A percentile compares a stretch with the other conserved stretches of the same genome.
Evolutionary conservation across 2,329 filamentous ascomycete genomes (phyloP).

Genomic region (Curvularia sp.): DNA sequence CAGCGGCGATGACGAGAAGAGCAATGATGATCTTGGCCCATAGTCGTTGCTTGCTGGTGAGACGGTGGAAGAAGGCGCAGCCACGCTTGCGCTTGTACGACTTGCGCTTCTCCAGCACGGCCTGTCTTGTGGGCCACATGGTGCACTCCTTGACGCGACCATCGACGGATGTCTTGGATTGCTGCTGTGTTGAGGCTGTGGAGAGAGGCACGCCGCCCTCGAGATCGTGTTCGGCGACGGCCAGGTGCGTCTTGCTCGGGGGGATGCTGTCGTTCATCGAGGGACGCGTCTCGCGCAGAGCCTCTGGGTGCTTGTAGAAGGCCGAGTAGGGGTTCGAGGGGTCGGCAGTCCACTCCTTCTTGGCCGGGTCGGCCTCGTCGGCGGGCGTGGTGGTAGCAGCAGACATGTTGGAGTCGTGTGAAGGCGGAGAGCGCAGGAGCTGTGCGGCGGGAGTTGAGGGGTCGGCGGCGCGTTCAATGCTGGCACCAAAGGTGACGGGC

Average conservation of each 20-base stretch:
- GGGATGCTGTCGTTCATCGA: constrained; percentile 47
- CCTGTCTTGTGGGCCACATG: constrained; percentile 60
- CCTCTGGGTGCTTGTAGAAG: constrained; percentile 58
- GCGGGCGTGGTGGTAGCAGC: constrained; percentile 41
- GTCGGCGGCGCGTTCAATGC: constrained; percentile 44
- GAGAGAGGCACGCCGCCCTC: constrained; percentile 46
- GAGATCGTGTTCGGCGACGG: constrained; percentile 52
- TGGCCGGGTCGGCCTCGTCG: constrained; percentile 35
- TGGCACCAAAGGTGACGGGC: constrained; percentile 54
- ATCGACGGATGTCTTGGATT: constrained; percentile 52
- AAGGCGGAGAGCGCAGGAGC: constrained; percentile 41
- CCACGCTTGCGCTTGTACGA: constrained; percentile 49
- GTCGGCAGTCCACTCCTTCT: constrained; percentile 43
- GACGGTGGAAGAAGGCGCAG: constrained; percentile 51
- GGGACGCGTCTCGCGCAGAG: constrained; percentile 53
- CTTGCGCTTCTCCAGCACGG: constrained; percentile 54
- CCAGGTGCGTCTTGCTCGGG: constrained; percentile 44
- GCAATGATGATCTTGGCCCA: constrained; percentile 56
- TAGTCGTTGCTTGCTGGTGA: constrained; percentile 55
- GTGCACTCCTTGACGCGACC: constrained; percentile 56
- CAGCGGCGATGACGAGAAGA: constrained; percentile 54
- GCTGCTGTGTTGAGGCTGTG: constrained; percentile 50
- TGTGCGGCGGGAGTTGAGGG: constrained; percentile 21
- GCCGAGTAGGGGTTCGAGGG: constrained; percentile 54
- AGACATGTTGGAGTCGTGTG: constrained; percentile 43